Evolutionary conservation across 306 rosid species (phyloP).

Genomic region (Casuarina equisetifolia): DNA sequence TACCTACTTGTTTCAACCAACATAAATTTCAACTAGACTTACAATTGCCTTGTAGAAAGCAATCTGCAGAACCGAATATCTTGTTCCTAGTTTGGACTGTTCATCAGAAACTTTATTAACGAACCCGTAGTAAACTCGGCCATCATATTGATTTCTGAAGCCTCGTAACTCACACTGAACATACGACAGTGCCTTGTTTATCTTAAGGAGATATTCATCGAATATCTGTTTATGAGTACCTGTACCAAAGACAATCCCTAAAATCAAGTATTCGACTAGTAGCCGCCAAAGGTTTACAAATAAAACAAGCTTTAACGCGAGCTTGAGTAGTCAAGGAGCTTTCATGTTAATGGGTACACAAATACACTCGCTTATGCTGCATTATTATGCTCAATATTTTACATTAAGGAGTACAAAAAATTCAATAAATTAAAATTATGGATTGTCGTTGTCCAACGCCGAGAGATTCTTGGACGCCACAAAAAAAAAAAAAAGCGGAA

Average conservation of each 20-base stretch:
- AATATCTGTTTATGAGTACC: constrained; percentile 51
- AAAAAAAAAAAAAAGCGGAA: background rate
- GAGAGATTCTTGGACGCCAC: background rate
- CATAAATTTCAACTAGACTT: constrained; percentile 36
- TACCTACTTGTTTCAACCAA: background rate
- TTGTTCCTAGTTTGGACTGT: constrained; percentile 85
- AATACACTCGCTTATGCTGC: too few species aligned
- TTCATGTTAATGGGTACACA: too few species aligned
- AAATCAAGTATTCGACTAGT: constrained; percentile 22
- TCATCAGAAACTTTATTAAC: constrained; percentile 85
- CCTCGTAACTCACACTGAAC: constrained; percentile 80
- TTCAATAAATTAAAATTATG: background rate
- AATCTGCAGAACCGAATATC: constrained; percentile 76
- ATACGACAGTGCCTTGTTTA: constrained; percentile 79
- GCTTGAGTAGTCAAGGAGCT: background rate
- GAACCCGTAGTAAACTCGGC: constrained; percentile 76
- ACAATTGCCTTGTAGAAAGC: constrained; percentile 93
- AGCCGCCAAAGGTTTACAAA: background rate
- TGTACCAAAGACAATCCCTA: constrained; percentile 28
- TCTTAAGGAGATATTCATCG: constrained; percentile 67
- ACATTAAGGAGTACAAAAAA: too few species aligned
- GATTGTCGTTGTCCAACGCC: background rate
- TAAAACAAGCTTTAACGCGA: too few species aligned
- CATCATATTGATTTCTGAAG: constrained; percentile 81
- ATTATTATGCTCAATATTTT: too few species aligned